A percentile compares a stretch with the other conserved stretches of the same genome.
Conservation (phyloP, 768 basidiomycete species). For the Chalciporus chontae region DNA sequence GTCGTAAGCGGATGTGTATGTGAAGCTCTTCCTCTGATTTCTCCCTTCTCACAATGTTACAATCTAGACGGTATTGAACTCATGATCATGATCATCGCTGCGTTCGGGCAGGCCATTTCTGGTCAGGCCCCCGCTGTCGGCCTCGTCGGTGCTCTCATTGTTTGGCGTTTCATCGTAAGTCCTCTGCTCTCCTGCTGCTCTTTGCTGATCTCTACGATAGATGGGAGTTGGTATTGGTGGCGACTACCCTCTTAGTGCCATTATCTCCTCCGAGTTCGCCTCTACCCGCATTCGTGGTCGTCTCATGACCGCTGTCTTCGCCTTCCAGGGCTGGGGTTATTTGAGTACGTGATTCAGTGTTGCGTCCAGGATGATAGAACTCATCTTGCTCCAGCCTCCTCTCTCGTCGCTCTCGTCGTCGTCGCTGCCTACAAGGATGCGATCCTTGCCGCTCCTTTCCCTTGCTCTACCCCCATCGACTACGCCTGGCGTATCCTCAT, state of each 20-base stretch:
- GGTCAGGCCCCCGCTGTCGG: slow-evolving; percentile 62
- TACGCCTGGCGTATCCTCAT: slow-evolving; percentile 84
- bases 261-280: slow-evolving; percentile 89
- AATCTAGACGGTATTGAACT: slow-evolving; percentile 48
- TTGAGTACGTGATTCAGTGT: slow-evolving; percentile 44
- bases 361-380: background rate
- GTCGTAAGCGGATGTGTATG: slow-evolving; percentile 79
- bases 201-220: slow-evolving; percentile 24
- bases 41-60: background rate
- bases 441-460: slow-evolving; percentile 43
- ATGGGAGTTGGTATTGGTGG: slow-evolving; percentile 86
- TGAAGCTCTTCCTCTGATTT: slow-evolving; percentile 5
- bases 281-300: slow-evolving; percentile 73
- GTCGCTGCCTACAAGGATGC: slow-evolving; percentile 64
- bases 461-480: slow-evolving; percentile 54
- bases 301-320: slow-evolving; percentile 88
- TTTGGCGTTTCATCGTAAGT: slow-evolving; percentile 76
- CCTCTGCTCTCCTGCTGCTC: background rate
- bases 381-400: slow-evolving; percentile 44
- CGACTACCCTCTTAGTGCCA: slow-evolving; percentile 82
- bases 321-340: slow-evolving; percentile 86
- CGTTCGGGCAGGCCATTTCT: slow-evolving; percentile 76
- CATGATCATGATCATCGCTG: slow-evolving; percentile 77
- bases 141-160: slow-evolving; percentile 73
- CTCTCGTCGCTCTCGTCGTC: slow-evolving; percentile 61